Percentiles rank a stretch among this genome's conserved stretches.
Evolutionary conservation across 1,284 basidiomycete genomes (phyloP).

Genomic region (Cutaneotrichosporon sp.): DNA sequence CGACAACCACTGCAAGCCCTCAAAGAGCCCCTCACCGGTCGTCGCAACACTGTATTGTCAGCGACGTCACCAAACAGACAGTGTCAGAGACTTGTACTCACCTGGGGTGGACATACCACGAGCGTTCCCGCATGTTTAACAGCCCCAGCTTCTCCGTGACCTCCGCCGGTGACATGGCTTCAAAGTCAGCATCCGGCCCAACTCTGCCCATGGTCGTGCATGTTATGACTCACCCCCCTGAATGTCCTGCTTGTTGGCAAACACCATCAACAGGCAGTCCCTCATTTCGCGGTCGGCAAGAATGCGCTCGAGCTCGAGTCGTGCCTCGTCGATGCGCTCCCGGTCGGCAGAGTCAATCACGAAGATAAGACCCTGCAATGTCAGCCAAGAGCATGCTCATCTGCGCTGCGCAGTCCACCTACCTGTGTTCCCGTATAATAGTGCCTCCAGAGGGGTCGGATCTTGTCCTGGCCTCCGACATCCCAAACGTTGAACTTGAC

Average conservation of each 20-base stretch:
- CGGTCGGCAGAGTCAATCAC: slow-evolving; percentile 75
- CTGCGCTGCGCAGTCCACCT: slow-evolving; percentile 13
- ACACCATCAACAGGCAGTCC: slow-evolving; percentile 92
- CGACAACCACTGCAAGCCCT: slow-evolving; percentile 93
- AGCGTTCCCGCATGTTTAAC: slow-evolving; percentile 92
- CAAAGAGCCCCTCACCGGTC: slow-evolving; percentile 90
- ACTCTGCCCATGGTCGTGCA: not conserved
- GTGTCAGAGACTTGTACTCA: slow-evolving; percentile 52
- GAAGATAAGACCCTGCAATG: slow-evolving; percentile 61
- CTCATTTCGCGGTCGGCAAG: slow-evolving; percentile 98
- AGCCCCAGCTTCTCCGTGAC: slow-evolving; percentile 96
- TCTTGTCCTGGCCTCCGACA: slow-evolving; percentile 98
- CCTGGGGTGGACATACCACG: slow-evolving; percentile 99
- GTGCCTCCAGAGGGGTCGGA: slow-evolving; percentile 95
- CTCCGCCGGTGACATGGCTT: slow-evolving; percentile 97
- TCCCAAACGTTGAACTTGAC: slow-evolving; percentile 99
- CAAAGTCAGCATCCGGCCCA: slow-evolving; percentile 3
- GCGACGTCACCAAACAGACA: not conserved
- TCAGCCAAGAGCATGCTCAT: slow-evolving; percentile 5
- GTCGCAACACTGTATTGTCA: slow-evolving; percentile 74
- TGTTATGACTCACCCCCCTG: slow-evolving; percentile 71
- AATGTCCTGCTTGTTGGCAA: slow-evolving; percentile 99
- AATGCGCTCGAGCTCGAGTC: slow-evolving; percentile 94
- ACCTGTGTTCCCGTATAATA: slow-evolving; percentile 65
- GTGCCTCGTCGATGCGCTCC: slow-evolving; percentile 93